These are phyloP conservation scores for Zygosaccharomyces rouxii DNA, from an alignment of 805 yeast genomes.

Conservation along the genomic window DNA sequence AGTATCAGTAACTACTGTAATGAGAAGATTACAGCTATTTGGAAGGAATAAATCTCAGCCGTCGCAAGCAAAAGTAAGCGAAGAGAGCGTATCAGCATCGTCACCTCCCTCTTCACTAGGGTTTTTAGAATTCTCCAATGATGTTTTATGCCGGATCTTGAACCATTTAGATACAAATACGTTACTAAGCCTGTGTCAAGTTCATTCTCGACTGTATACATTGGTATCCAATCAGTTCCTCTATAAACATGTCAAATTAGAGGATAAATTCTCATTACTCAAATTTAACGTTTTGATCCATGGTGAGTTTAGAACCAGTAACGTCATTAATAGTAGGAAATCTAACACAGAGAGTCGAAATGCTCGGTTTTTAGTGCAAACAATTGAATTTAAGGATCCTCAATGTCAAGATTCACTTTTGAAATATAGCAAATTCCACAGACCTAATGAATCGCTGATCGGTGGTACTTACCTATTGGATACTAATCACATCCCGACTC, in stretches of 20 bases:
- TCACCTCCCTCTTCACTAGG: conserved; percentile 1
- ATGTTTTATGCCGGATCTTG: conserved; percentile 25
- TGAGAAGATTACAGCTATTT: conserved; percentile 24
- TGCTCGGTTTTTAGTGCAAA: conserved; percentile 26
- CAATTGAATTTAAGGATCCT: conserved; percentile 31
- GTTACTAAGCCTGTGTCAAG: conserved; percentile 22
- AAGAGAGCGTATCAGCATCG: neutral
- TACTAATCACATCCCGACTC: conserved; percentile 1
- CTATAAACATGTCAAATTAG: conserved; percentile 26
- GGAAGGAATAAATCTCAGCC: conserved; percentile 24
- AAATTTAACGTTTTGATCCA: conserved; percentile 33
- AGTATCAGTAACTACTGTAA: neutral
- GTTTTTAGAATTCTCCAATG: conserved; percentile 25
- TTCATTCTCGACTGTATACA: conserved; percentile 24
- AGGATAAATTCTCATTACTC: conserved; percentile 25
- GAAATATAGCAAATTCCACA: conserved; percentile 31
- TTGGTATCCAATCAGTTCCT: conserved; percentile 26
- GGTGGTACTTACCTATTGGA: conserved; percentile 27
- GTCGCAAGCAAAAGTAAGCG: neutral
- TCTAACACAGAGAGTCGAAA: conserved; percentile 16
- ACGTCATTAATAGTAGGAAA: conserved; percentile 9
- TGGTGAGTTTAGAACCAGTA: conserved; percentile 26
- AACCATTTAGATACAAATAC: conserved; percentile 23
- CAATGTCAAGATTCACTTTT: conserved; percentile 33
- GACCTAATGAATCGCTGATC: conserved; percentile 19